Base-by-base conservation (phyloP, 768 basidiomycete species). In the Boletus vermiculosoides region DNA sequence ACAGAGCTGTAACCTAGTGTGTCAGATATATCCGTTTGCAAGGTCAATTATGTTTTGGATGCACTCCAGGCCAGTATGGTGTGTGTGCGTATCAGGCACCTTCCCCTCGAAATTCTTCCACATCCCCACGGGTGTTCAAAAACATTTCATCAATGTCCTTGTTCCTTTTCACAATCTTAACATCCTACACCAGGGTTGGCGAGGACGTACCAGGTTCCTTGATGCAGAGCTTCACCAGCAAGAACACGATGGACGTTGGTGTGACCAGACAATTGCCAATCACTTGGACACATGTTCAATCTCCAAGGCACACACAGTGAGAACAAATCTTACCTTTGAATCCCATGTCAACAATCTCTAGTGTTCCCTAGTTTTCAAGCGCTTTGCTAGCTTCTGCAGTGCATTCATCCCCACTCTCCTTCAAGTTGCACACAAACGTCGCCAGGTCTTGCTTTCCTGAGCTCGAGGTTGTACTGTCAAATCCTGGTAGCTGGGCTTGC, bases 251-350 rank as follows among this genome's bases (percentile, higher is more conserved):
- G 0, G 96, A 85, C 2, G 89, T 88, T 0, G 96, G 94, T 0
- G 91, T 89, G 36, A 98, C 84, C 34, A 88, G 73, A 16, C 86
- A 86, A 73, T 99, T 96, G 52, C 92, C 96, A 58, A 93, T 90
- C 51, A 99, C 94, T 94, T 37, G 15, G 7, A 56, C 12, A 63
- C 4, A 33, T 30, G 46, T 44, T 59, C 42, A 65, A n/a, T n/a
- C 50, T 25, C 40, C 45, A 34, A 7, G n/a, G 25, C 5, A 8
- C 12, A 10, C 48, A 30, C 1, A 16, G 44, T 9, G 22, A 51
- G 13, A 23, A 37, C 3, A 42, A n/a, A 22, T 57, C 78, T 34
- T 50, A 93, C 94, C 94, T 79, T 90, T 90, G 80, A 97, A 98
- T 13, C 80, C 74, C 22, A 89, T 87, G 67, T 90, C 87, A n/a